phyloP scores from a whole-genome alignment of 2,329 filamentous ascomycete genomes.

The Aureobasidium sp. region DNA sequence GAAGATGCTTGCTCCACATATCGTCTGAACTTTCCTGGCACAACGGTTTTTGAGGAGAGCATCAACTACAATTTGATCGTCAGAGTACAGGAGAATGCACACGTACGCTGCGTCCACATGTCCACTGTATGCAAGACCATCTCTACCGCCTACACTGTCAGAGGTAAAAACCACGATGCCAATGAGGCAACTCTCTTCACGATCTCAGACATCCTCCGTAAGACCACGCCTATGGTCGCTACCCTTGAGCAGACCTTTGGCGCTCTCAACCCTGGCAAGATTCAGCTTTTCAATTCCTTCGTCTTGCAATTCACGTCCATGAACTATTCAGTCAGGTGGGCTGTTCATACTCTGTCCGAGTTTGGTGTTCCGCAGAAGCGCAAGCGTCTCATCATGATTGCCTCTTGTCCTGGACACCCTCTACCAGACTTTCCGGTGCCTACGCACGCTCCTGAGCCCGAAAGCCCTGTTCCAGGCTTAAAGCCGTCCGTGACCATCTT shows the following conservation, averaged over 20 bases:
- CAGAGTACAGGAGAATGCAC: neutral
- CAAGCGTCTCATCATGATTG: conserved; percentile 44
- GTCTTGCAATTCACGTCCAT: conserved; percentile 55
- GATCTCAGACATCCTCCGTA: conserved; percentile 45
- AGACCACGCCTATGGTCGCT: conserved; percentile 56
- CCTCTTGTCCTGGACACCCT: conserved; percentile 56
- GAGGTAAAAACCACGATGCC: conserved; percentile 51
- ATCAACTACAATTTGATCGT: neutral
- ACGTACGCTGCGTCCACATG: conserved; percentile 44
- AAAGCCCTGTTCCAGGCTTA: conserved; percentile 16
- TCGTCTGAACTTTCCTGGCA: conserved; percentile 45
- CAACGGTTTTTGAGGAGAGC: conserved; percentile 13
- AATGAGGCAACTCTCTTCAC: conserved; percentile 53
- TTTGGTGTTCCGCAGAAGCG: conserved; percentile 44
- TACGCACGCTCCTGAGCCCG: conserved; percentile 18
- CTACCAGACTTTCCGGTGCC: conserved; percentile 56
- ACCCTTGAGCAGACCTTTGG: conserved; percentile 76
- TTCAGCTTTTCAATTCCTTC: conserved; percentile 49
- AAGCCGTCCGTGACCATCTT: conserved; percentile 33
- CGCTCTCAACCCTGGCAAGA: conserved; percentile 43
- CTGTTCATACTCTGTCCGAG: conserved; percentile 42
- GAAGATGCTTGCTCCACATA: conserved; percentile 50
- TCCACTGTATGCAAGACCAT: conserved; percentile 73
- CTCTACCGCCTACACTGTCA: conserved; percentile 59
- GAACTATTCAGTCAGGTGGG: conserved; percentile 65